These are phyloP conservation scores for Penicillium sp. DNA, from an alignment of 2,329 filamentous ascomycete species.

Conservation along the genomic window DNA sequence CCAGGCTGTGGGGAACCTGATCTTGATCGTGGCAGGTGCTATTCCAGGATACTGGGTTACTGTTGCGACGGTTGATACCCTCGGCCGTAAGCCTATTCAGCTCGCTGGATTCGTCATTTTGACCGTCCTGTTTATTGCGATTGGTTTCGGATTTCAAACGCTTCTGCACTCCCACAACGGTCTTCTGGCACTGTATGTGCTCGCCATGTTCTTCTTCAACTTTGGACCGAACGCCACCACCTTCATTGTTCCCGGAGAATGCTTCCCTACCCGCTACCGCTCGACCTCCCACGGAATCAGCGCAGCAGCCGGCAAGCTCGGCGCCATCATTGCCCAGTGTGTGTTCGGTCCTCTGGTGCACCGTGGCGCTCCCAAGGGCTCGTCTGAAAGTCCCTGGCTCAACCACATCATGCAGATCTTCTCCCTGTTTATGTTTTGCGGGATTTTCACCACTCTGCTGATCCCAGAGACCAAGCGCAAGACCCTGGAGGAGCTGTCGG, in stretches of 20 bases:
- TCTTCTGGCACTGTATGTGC: slow-evolving; percentile 57
- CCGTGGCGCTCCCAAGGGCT: slow-evolving; percentile 48
- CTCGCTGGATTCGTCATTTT: slow-evolving; percentile 57
- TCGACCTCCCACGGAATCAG: slow-evolving; percentile 61
- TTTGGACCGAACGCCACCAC: slow-evolving; percentile 56
- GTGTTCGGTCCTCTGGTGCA: slow-evolving; percentile 59
- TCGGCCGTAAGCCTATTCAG: slow-evolving; percentile 73
- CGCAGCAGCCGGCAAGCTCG: slow-evolving; percentile 61
- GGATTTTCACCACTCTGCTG: slow-evolving; percentile 62
- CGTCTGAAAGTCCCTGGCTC: slow-evolving; percentile 58
- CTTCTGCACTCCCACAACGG: slow-evolving; percentile 36
- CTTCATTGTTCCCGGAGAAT: slow-evolving; percentile 59
- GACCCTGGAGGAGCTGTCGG: slow-evolving; percentile 65
- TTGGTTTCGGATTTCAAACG: slow-evolving; percentile 53
- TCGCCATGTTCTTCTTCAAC: slow-evolving; percentile 56
- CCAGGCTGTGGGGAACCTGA: slow-evolving; percentile 71
- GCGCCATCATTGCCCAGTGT: slow-evolving; percentile 61
- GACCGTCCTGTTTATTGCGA: slow-evolving; percentile 56
- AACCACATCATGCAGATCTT: slow-evolving; percentile 72
- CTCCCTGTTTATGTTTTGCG: slow-evolving; percentile 72
- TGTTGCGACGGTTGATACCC: slow-evolving; percentile 64
- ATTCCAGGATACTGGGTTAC: slow-evolving; percentile 80
- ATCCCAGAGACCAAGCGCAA: slow-evolving; percentile 71
- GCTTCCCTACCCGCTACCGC: slow-evolving; percentile 59
- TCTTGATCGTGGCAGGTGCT: slow-evolving; percentile 70